Percentiles rank a stretch among this genome's conserved stretches.
Conservation (phyloP, 495 filamentous ascomycete genomes). For the Jackrogersella multiformis region DNA sequence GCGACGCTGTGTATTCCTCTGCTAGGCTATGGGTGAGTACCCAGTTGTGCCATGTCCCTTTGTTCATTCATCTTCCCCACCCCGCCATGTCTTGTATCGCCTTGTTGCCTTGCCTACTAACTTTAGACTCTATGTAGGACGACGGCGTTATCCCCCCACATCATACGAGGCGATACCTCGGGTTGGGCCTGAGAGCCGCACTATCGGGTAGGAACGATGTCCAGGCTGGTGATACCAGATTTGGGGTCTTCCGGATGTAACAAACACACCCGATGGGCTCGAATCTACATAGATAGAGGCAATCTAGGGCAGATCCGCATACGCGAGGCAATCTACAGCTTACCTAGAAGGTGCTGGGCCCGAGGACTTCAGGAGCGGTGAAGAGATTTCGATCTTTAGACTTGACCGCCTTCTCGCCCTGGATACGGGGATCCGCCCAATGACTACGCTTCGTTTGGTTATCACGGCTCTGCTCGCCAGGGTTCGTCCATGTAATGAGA, state of each 20-base stretch:
- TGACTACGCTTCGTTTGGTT: not conserved
- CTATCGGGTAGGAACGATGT: constrained; percentile 71
- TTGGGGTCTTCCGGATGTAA: constrained; percentile 97
- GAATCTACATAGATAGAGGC: not conserved
- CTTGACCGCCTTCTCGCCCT: constrained; percentile 32
- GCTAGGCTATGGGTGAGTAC: constrained; percentile 84
- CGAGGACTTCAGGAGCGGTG: constrained; percentile 9
- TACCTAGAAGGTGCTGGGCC: constrained; percentile 4
- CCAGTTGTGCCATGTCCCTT: not conserved
- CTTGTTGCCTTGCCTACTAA: constrained; percentile 40
- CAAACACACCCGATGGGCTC: constrained; percentile 8
- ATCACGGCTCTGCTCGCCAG: constrained; percentile 15
- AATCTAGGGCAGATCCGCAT: not conserved
- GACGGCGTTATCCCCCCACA: constrained; percentile 92
- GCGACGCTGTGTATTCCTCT: constrained; percentile 84
- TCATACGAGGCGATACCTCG: constrained; percentile 85
- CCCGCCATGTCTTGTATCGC: not conserved
- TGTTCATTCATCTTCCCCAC: no score
- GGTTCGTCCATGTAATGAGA: constrained; percentile 18
- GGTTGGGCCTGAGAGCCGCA: constrained; percentile 81
- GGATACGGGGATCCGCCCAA: constrained; percentile 6
- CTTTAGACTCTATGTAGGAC: constrained; percentile 56
- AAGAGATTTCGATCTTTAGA: not conserved
- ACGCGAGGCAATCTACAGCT: not conserved
- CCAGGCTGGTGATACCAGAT: constrained; percentile 72